Evolutionary conservation across 1,284 basidiomycete genomes (phyloP).

Genomic region (Cryptococcus depauperatus): DNA sequence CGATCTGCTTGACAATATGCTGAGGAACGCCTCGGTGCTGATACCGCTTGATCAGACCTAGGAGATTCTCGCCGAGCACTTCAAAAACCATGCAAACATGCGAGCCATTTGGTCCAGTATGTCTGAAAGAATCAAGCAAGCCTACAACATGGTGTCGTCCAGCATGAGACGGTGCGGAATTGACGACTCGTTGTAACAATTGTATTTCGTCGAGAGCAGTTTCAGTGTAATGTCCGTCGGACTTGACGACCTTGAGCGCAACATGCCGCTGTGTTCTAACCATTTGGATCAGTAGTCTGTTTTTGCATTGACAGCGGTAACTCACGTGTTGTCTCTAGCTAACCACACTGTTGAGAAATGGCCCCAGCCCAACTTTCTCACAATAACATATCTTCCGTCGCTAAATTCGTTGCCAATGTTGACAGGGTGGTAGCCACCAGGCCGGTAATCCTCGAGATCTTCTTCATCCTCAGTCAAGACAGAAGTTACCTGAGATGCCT

Average conservation of each 20-base stretch:
- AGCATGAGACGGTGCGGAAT: slow-evolving; percentile 60
- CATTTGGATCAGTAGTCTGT: not conserved
- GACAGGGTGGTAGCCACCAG: slow-evolving; percentile 90
- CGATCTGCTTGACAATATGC: slow-evolving; percentile 89
- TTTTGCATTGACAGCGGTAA: too few relatives aligned
- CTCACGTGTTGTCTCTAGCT: slow-evolving; percentile 74
- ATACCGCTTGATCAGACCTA: slow-evolving; percentile 89
- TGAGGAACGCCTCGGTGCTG: slow-evolving; percentile 84
- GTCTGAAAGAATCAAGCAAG: slow-evolving; percentile 93
- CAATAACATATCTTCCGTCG: slow-evolving; percentile 78
- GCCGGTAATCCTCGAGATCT: slow-evolving; percentile 62
- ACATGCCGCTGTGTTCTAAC: slow-evolving; percentile 85
- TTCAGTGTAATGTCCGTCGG: slow-evolving; percentile 92
- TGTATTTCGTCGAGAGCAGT: slow-evolving; percentile 99
- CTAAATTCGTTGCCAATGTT: slow-evolving; percentile 90
- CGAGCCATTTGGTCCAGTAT: slow-evolving; percentile 90
- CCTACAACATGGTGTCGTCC: slow-evolving; percentile 67
- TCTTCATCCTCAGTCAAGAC: slow-evolving; percentile 47
- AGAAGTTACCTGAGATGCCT: slow-evolving; percentile 25
- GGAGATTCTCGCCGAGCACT: slow-evolving; percentile 94
- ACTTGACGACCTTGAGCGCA: slow-evolving; percentile 98
- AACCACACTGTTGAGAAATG: slow-evolving; percentile 96
- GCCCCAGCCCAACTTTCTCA: slow-evolving; percentile 94
- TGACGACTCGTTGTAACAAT: slow-evolving; percentile 88
- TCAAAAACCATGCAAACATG: slow-evolving; percentile 99